Conservation (phyloP, 1,139 yeast species). For the Starmera stellimalicola region DNA sequence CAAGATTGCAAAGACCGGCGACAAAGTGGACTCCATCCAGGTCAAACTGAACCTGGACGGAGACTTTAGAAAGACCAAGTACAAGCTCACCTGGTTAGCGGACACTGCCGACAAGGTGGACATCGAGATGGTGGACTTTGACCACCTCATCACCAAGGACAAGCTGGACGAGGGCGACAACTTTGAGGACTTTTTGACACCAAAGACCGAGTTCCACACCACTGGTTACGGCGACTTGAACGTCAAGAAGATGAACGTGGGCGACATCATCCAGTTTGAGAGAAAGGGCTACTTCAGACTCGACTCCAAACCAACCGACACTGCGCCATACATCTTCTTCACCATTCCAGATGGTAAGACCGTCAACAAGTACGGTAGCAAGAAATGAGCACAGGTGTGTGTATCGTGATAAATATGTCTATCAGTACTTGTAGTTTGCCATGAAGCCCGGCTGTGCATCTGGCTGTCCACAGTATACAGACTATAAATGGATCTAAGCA, state of each 20-base stretch:
- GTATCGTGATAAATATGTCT: no score
- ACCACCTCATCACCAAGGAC: constrained; percentile 92
- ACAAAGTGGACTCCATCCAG: constrained; percentile 50
- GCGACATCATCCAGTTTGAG: constrained; percentile 89
- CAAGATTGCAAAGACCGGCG: constrained; percentile 55
- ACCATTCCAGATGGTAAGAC: constrained; percentile 96
- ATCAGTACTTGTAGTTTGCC: no score
- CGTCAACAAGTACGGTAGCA: constrained; percentile 76
- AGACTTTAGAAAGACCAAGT: constrained; percentile 94
- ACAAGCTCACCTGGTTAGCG: constrained; percentile 94
- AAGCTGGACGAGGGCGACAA: constrained; percentile 92
- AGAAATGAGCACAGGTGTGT: no score
- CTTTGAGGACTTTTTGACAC: constrained; percentile 88
- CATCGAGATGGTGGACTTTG: constrained; percentile 84
- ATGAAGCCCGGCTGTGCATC: no score
- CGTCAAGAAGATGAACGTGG: constrained; percentile 64
- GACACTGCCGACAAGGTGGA: constrained; percentile 60
- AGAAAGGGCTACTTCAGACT: constrained; percentile 94
- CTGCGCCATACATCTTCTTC: constrained; percentile 68
- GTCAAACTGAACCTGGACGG: constrained; percentile 89
- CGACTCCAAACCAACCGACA: constrained; percentile 52
- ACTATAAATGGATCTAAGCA: no score
- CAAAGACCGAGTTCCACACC: constrained; percentile 77
- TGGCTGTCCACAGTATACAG: no score
- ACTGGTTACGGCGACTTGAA: constrained; percentile 77